Evolutionary conservation across 164 flowering plant genomes (phyloP), one percentile per base, ranked within the genome.

Genomic region (Protea cynaroides): DNA sequence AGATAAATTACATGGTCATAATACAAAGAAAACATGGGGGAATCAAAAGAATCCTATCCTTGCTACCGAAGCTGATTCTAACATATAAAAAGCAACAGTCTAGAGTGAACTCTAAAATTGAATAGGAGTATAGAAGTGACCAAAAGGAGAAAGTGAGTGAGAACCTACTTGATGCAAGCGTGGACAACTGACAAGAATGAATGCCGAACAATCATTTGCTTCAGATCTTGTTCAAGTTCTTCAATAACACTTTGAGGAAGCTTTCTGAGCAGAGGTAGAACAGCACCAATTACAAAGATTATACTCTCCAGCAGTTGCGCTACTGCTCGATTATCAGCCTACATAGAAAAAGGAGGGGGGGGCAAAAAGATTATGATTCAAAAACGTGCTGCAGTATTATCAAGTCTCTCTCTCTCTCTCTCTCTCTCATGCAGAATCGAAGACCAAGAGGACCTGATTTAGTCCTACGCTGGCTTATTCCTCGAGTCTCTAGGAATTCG

Each of bases 181-280:
- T 91, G 96, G 53, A 94, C 97, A 68, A 94, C 97, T 24, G 88
- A 84, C 79, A 94, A 76, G 77, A 89, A 94, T 67, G 99, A 81
- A 85, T 94, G 96, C 19, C 94, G 90, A 74, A 86, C 84, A 38
- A 91, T 92, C 97, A 91, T 94, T 65, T 89, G 83, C 72, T 82
- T 92, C 67, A 94, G 77, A 76, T 94, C 99, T 73, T 88, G 96
- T 66, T 94, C 94, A 58, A 94, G 92, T 73, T 94, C 99, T 77
- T 88, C 96, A 64, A 78, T 74, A 70, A 88, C 79, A 76, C 67
- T 80, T 65, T 64, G 77, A 59, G 97, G 89, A 72, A 89, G 80
- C 77, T 87, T 94, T 44, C 94, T 86, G n/a, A 87, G 79, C 78
- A 89, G 72, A 55, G 99, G 96, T 36, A 94, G 76, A 62, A 88